Conservation (phyloP, 2,329 filamentous ascomycete species). For the Arachnopeziza araneosa region DNA sequence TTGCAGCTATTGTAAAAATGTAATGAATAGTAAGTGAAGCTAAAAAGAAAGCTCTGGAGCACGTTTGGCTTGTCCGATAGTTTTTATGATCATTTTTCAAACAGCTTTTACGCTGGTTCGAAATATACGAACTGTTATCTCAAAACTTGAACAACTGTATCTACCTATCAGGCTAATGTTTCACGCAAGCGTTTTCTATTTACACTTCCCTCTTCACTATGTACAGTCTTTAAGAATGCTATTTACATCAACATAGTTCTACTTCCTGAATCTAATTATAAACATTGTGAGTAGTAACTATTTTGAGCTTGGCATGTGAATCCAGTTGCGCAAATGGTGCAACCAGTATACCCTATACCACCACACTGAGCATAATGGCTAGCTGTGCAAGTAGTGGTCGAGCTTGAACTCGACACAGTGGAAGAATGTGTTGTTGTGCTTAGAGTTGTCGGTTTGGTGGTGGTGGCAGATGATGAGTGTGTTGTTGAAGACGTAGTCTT, state of each 20-base stretch:
- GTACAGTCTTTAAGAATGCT: background rate
- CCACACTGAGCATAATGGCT: slow-evolving; percentile 1
- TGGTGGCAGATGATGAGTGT: background rate
- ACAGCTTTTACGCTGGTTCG: no score
- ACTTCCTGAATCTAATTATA: background rate
- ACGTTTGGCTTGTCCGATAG: no score
- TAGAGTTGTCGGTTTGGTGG: background rate
- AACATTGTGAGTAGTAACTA: slow-evolving; percentile 7
- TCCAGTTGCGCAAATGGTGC: slow-evolving; percentile 5
- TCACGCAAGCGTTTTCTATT: background rate
- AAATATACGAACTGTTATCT: no score
- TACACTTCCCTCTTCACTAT: background rate
- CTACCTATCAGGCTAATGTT: background rate
- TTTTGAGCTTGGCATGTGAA: slow-evolving; percentile 7
- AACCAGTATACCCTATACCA: slow-evolving; percentile 7
- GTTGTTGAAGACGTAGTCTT: background rate
- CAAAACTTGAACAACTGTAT: no score
- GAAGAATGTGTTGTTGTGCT: background rate
- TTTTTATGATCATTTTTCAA: no score
- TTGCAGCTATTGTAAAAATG: no score
- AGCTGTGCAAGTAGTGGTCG: background rate
- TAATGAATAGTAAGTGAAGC: no score
- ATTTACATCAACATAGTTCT: background rate
- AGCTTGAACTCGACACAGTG: background rate
- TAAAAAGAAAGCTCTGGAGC: no score